Conservation (phyloP, 768 basidiomycete species). For the Phylloporus sp. region DNA sequence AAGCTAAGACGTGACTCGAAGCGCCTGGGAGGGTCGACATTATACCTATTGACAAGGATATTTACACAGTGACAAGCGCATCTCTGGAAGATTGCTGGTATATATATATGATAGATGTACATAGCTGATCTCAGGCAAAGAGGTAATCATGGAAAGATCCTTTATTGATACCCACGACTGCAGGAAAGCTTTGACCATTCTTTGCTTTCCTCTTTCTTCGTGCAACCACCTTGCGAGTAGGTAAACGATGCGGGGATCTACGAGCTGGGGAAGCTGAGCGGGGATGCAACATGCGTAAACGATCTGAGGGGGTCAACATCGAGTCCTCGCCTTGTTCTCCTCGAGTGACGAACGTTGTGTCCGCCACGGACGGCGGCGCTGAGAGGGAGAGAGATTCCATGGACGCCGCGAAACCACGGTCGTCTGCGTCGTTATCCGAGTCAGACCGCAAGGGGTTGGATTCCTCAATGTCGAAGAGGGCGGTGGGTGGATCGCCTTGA, state of each 20-base stretch:
- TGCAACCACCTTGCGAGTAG: slow-evolving; percentile 8
- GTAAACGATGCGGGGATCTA: slow-evolving; percentile 26
- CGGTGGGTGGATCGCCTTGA: too few species aligned
- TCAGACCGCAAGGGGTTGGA: slow-evolving; percentile 30
- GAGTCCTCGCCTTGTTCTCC: not conserved
- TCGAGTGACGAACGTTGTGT: slow-evolving; percentile 3
- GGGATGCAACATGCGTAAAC: slow-evolving; percentile 29
- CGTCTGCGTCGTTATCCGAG: slow-evolving; percentile 26
- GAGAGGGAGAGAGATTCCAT: slow-evolving; percentile 34
- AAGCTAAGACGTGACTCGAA: slow-evolving; percentile 22
- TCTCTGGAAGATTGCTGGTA: not conserved
- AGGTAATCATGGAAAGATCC: slow-evolving; percentile 42
- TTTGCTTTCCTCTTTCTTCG: slow-evolving; percentile 17
- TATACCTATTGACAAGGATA: slow-evolving; percentile 46
- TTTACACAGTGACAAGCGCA: slow-evolving; percentile 42
- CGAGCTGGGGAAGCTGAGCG: slow-evolving; percentile 48
- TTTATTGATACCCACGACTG: slow-evolving; percentile 10
- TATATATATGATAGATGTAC: slow-evolving; percentile 7
- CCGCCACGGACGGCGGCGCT: slow-evolving; percentile 1
- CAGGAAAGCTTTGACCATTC: slow-evolving; percentile 12
- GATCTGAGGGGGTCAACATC: slow-evolving; percentile 21
- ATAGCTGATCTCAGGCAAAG: slow-evolving; percentile 30
- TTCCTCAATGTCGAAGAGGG: slow-evolving; percentile 27
- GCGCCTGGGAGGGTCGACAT: slow-evolving; percentile 55
- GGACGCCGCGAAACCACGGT: slow-evolving; percentile 30